Evolutionary conservation across 106 monocot genomes (phyloP).

Genomic region (Ottelia alismoides): DNA sequence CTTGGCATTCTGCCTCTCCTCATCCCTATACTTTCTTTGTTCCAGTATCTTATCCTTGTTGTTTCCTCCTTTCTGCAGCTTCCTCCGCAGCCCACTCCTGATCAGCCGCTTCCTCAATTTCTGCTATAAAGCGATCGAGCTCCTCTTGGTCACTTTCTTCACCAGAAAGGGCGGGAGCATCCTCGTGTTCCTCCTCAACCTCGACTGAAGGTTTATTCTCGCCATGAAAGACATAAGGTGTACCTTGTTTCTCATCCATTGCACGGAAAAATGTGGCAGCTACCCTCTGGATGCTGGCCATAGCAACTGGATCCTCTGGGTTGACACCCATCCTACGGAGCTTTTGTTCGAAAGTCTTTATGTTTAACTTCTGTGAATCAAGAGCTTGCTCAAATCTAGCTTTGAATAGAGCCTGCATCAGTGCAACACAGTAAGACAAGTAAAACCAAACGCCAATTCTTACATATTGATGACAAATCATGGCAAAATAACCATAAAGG

Average conservation of each 20-base stretch:
- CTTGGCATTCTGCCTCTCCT: conserved; percentile 25
- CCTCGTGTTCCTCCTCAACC: conserved; percentile 10
- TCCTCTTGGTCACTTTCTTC: conserved; percentile 99
- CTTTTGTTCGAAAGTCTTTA: conserved; percentile 84
- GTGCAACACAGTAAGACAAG: too few relatives aligned
- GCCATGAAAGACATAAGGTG: conserved; percentile 73
- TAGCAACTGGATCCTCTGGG: conserved; percentile 89
- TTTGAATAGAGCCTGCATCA: conserved; percentile 87
- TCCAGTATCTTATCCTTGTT: conserved; percentile 66
- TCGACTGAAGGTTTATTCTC: conserved; percentile 16
- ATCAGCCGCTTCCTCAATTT: conserved; percentile 87
- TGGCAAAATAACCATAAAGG: too few relatives aligned
- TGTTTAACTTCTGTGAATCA: conserved; percentile 95
- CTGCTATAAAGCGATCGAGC: conserved; percentile 90
- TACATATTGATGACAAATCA: too few relatives aligned
- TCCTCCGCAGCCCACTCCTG: conserved; percentile 85
- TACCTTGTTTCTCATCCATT: conserved; percentile 97
- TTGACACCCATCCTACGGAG: conserved; percentile 81
- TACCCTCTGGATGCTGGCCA: conserved; percentile 96
- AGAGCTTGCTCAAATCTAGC: conserved; percentile 99
- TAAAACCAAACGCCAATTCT: too few relatives aligned
- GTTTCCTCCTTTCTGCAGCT: conserved; percentile 79
- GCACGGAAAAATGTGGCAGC: conserved; percentile 96
- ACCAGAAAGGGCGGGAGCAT: conserved; percentile 16
- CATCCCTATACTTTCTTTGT: conserved; percentile 29